Evolutionary conservation across 1,284 basidiomycete species (phyloP).

Genomic region (Agaricales sp.): DNA sequence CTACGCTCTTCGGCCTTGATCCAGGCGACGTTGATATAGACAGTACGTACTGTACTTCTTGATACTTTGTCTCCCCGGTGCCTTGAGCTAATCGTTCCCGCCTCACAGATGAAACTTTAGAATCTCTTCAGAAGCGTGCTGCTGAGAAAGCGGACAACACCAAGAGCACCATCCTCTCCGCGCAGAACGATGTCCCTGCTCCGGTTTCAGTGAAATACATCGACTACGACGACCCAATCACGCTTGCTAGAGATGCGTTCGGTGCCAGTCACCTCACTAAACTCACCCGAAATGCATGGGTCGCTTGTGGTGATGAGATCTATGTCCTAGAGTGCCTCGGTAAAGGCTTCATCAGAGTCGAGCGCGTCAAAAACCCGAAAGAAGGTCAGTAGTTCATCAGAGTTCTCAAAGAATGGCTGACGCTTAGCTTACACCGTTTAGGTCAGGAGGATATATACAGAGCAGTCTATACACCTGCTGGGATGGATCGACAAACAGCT

Average conservation of each 20-base stretch:
- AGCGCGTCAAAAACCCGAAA: slow-evolving; percentile 30
- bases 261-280: slow-evolving; percentile 38
- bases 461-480: slow-evolving; percentile 46
- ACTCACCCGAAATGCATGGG: slow-evolving; percentile 61
- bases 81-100: slow-evolving; percentile 2
- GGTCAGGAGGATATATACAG: slow-evolving; percentile 24
- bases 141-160: slow-evolving; percentile 14
- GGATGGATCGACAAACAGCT: slow-evolving; percentile 35
- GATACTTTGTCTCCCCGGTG: slow-evolving; percentile 3
- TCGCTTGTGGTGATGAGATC: slow-evolving; percentile 65
- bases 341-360: slow-evolving; percentile 66
- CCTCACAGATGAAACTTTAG: slow-evolving; percentile 37
- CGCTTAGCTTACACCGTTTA: slow-evolving; percentile 8
- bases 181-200: slow-evolving; percentile 30
- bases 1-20: slow-evolving; percentile 82
- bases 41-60: slow-evolving; percentile 26
- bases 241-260: slow-evolving; percentile 23
- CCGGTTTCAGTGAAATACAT: slow-evolving; percentile 67
- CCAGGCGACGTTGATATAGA: slow-evolving; percentile 55
- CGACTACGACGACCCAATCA: slow-evolving; percentile 76
- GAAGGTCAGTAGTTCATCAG: slow-evolving; percentile 27
- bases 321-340: slow-evolving; percentile 78
- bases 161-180: slow-evolving; percentile 5
- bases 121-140: slow-evolving; percentile 35
- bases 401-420: too few species aligned